phyloP scores from a whole-genome alignment of 805 yeast genomes.

The Yamadazyma akitaensis region DNA sequence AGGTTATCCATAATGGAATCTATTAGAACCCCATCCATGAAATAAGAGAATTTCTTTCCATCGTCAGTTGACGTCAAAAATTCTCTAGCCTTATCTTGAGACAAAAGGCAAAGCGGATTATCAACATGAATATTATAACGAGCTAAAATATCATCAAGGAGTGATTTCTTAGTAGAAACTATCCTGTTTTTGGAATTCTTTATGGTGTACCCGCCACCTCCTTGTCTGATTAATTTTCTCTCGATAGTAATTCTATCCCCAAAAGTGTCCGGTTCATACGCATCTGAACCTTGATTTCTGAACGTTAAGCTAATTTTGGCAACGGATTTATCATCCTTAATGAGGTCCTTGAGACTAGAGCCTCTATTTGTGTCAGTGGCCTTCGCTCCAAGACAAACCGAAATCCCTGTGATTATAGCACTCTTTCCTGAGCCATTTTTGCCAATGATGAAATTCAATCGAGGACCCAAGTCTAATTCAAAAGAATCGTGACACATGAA shows the following conservation, averaged over 20 bases:
- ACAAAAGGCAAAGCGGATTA: constrained; percentile 87
- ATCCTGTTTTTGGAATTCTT: constrained; percentile 46
- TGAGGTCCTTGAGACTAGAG: constrained; percentile 59
- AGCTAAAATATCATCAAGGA: constrained; percentile 64
- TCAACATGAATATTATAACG: constrained; percentile 75
- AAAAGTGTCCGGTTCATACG: constrained; percentile 58
- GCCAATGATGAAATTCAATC: constrained; percentile 83
- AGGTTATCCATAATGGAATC: constrained; percentile 62
- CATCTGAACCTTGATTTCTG: constrained; percentile 62
- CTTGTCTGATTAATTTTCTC: constrained; percentile 56
- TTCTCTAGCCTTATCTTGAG: constrained; percentile 92
- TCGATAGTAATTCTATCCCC: constrained; percentile 73
- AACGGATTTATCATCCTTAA: constrained; percentile 71
- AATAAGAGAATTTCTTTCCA: constrained; percentile 65
- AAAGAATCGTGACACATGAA: constrained; percentile 91
- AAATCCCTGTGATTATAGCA: constrained; percentile 82
- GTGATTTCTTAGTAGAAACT: constrained; percentile 59
- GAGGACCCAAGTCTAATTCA: constrained; percentile 69
- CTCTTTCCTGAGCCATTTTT: constrained; percentile 90
- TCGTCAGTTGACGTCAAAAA: constrained; percentile 78
- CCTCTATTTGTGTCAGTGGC: constrained; percentile 90
- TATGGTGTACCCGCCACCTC: constrained; percentile 52
- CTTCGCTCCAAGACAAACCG: constrained; percentile 84
- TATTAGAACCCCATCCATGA: constrained; percentile 76
- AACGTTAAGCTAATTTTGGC: constrained; percentile 66